Evolutionary conservation across 1,139 yeast species (phyloP), one percentile per base, ranked within the genome.

Genomic region (Schwanniomyces etchellsii): DNA sequence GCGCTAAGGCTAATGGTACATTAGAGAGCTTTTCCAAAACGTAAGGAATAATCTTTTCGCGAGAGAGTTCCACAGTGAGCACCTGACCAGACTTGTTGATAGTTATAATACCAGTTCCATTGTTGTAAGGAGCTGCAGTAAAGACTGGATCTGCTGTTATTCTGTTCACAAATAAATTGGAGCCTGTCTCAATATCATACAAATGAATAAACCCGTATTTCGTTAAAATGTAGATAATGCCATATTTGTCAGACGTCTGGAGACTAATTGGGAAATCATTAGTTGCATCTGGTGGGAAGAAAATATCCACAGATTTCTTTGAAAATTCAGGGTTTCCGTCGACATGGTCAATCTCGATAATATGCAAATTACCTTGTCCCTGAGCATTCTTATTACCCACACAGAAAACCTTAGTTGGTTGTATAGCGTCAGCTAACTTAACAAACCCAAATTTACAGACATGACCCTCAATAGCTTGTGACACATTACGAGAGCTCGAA

Each of bases 381-480:
- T 79, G 80, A 29, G 84, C 84, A 36, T 82, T 77, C 57, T 94
- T 81, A 61, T 88, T 86, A 52, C 89, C 91, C 36, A 89, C 91
- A 60, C 85, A 81, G 57, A 93, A 91, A 23, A 91, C 78, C 58
- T 86, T 88, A 30, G 95, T 84, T 35, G 89, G 93, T 21, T 69
- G 59, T 15, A 77, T 47, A 27, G 89, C 86, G 31, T 89, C 91
- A 33, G 77, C 81, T 44, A 89, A 68, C 42, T 79, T 71, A 40
- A 91, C 60, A 35, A 73, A 67, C 31, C 95, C 89, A 61, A 93
- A 93, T 31, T 80, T 78, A 36, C 95, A 91, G 34, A 94, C 97
- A 57, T 93, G 98, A 44, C 98, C 98, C 54, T 93, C 97, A 48
- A 93, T 86, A 17, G 95, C 93, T 64, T 93, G 99, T 12, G 97